Evolutionary conservation across 805 yeast genomes (phyloP).

Genomic region (Saturnispora serradocipensis): DNA sequence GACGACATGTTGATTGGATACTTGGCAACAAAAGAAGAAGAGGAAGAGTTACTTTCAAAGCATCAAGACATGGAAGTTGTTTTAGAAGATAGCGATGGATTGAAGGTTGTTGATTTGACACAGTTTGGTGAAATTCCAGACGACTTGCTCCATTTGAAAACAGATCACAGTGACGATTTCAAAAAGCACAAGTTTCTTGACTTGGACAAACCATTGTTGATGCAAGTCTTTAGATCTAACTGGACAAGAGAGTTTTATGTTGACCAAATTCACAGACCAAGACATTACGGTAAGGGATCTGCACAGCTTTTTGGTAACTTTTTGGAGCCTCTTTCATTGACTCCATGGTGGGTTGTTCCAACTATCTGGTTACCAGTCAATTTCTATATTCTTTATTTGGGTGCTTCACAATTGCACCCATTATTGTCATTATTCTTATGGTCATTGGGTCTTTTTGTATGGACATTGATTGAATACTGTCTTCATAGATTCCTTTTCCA

Average conservation of each 20-base stretch:
- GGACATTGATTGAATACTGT: constrained; percentile 87
- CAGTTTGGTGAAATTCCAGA: constrained; percentile 61
- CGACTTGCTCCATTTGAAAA: constrained; percentile 63
- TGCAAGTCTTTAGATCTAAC: constrained; percentile 67
- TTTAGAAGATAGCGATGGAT: constrained; percentile 17
- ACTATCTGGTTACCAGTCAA: constrained; percentile 79
- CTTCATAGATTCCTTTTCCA: constrained; percentile 92
- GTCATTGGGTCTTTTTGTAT: constrained; percentile 73
- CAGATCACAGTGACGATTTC: constrained; percentile 67
- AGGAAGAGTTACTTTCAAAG: constrained; percentile 51
- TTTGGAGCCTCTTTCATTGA: constrained; percentile 80
- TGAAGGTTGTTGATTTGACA: constrained; percentile 38
- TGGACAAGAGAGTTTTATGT: constrained; percentile 85
- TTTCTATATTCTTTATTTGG: constrained; percentile 49
- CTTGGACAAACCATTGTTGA: constrained; percentile 66
- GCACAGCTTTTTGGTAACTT: constrained; percentile 95
- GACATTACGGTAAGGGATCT: constrained; percentile 95
- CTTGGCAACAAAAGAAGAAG: constrained; percentile 75
- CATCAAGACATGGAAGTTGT: constrained; percentile 41
- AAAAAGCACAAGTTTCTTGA: constrained; percentile 80
- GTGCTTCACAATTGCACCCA: constrained; percentile 41
- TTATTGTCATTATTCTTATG: constrained; percentile 48
- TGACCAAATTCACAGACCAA: constrained; percentile 95
- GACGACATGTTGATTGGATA: constrained; percentile 78
- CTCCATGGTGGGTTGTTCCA: constrained; percentile 95